A percentile compares a stretch with the other conserved stretches of the same genome.
Conservation (phyloP, 2,329 filamentous ascomycete genomes). For the Fusarium sp. region DNA sequence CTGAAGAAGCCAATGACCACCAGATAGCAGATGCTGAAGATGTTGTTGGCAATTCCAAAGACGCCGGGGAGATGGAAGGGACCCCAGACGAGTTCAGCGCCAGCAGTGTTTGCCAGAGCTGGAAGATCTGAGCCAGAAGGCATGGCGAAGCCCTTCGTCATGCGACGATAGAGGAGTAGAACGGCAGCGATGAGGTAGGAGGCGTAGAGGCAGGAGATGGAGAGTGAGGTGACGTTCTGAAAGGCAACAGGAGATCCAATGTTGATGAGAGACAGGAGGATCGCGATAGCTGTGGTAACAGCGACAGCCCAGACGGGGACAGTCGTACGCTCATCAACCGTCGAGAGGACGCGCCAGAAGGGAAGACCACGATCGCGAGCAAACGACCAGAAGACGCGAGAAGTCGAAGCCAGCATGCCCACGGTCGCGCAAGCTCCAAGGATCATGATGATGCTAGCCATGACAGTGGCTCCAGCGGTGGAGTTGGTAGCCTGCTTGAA, state of each 20-base stretch:
- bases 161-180: constrained; percentile 46
- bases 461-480: constrained; percentile 60
- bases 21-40: constrained; percentile 64
- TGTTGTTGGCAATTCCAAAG: constrained; percentile 65
- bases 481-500: constrained; percentile 64
- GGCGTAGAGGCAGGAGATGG: constrained; percentile 45
- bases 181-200: constrained; percentile 47
- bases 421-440: constrained; percentile 62
- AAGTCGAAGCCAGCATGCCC: constrained; percentile 67
- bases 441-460: constrained; percentile 62
- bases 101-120: constrained; percentile 45
- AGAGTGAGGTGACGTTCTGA: constrained; percentile 46
- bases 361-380: constrained; percentile 49
- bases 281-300: constrained; percentile 42
- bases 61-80: constrained; percentile 65
- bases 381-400: constrained; percentile 68
- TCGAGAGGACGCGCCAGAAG: constrained; percentile 44
- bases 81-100: constrained; percentile 59
- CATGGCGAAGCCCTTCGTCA: constrained; percentile 41
- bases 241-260: constrained; percentile 48
- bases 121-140: constrained; percentile 40
- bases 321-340: constrained; percentile 42
- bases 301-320: constrained; percentile 46
- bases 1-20: constrained; percentile 67
- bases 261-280: constrained; percentile 49